Conservation (phyloP, 768 basidiomycete species). For the Phlebiopsis gigantea region DNA sequence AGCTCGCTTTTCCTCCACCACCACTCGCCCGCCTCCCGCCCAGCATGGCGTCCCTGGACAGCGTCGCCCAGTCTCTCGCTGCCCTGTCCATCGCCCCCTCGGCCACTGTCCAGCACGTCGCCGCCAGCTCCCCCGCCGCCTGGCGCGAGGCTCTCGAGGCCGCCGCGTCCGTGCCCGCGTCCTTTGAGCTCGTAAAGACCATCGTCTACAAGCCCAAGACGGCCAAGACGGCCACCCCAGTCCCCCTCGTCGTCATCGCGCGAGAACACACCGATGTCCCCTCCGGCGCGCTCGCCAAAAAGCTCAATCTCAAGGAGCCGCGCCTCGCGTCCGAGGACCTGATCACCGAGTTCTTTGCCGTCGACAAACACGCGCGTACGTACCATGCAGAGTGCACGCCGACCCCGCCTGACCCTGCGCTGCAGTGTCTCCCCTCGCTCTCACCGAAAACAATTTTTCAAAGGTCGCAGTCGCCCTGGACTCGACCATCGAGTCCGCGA, state of each 20-base stretch:
- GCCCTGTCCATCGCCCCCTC: slow-evolving; percentile 51
- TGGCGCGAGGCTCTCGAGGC: slow-evolving; percentile 74
- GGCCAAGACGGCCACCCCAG: slow-evolving; percentile 78
- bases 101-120: slow-evolving; percentile 49
- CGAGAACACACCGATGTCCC: slow-evolving; percentile 81
- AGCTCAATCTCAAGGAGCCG: slow-evolving; percentile 80
- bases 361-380: slow-evolving; percentile 85
- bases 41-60: slow-evolving; percentile 32
- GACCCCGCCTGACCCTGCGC: not conserved
- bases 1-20: slow-evolving; percentile 6
- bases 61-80: slow-evolving; percentile 37
- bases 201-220: slow-evolving; percentile 97
- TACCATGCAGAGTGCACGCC: slow-evolving; percentile 37
- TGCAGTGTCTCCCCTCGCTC: slow-evolving; percentile 76
- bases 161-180: slow-evolving; percentile 42
- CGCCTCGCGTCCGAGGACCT: slow-evolving; percentile 84
- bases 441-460: slow-evolving; percentile 60
- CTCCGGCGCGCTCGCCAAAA: slow-evolving; percentile 72
- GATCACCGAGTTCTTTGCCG: slow-evolving; percentile 74
- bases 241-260: slow-evolving; percentile 85
- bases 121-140: slow-evolving; percentile 61
- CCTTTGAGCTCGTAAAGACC: slow-evolving; percentile 76
- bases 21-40: not conserved
- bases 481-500: slow-evolving; percentile 65
- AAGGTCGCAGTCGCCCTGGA: slow-evolving; percentile 76